A percentile compares a stretch with the other conserved stretches of the same genome.
Conservation (phyloP, 179 eudicot genomes). For the Amaranthus tricolor region DNA sequence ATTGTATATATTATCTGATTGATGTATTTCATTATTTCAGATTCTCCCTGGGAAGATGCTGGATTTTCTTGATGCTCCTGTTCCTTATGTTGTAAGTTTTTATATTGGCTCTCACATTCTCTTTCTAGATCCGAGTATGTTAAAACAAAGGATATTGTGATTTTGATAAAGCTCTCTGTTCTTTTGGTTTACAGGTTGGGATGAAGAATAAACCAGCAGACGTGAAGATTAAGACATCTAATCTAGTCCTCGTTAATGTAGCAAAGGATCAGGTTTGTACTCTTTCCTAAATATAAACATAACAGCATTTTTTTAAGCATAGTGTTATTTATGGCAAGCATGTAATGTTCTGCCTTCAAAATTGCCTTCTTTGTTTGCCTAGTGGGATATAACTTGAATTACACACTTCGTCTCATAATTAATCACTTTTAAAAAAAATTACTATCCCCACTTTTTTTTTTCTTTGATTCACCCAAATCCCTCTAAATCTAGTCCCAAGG, state of each 20-base stretch:
- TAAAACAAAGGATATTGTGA: neutral
- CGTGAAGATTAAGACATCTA: constrained; percentile 65
- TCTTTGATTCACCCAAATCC: no score
- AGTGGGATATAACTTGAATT: no score
- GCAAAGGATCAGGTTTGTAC: constrained; percentile 62
- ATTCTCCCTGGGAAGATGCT: constrained; percentile 89
- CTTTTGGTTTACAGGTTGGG: constrained; percentile 63
- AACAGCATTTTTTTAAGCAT: constrained; percentile 1
- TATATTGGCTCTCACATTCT: constrained; percentile 1
- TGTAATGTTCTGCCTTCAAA: neutral
- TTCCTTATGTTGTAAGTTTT: constrained; percentile 84
- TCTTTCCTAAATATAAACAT: neutral
- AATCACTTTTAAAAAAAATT: no score
- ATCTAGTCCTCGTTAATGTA: constrained; percentile 66
- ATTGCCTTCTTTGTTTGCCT: no score
- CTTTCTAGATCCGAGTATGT: neutral
- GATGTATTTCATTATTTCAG: constrained; percentile 35
- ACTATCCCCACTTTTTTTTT: no score
- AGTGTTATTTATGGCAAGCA: neutral
- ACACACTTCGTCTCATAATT: no score
- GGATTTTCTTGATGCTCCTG: constrained; percentile 98
- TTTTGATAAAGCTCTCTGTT: constrained; percentile 15
- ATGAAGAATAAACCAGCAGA: constrained; percentile 74
- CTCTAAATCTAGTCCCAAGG: no score
- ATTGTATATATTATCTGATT: constrained; percentile 8